Base-by-base conservation (phyloP, 306 rosid species). In the Mimosa bimucronata region DNA sequence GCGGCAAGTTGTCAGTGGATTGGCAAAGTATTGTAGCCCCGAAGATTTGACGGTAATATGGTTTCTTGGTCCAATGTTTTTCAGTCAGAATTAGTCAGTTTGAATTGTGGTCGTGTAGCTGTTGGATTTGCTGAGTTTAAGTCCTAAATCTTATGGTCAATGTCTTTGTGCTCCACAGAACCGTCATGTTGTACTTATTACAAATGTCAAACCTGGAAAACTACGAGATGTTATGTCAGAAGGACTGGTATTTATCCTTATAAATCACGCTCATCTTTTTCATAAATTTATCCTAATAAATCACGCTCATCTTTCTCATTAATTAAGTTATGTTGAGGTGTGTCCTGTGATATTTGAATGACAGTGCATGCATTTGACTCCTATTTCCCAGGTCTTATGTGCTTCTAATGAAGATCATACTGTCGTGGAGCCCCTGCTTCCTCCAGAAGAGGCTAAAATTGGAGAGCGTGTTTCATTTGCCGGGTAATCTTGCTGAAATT, bases 131-230 rank as follows among this genome's bases (percentile, higher is more conserved):
- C 60, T 45, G 26, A 13, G 10, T 68, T 25, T 40, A 34, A 67
- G 71, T 12, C 31, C 68, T 34, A 38, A 66, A 58, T 61, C 68
- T 65, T 72, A 52, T 76, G 71, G 2, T 81, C 40, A 8, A 50
- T 78, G 58, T 61, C 80, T 79, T 74, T 78, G 77, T 30, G 45
- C 73, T 44, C 13, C 26, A 77, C 92, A 95, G 99, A 93, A 90
- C 30, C 99, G 92, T 64, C 92, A 37, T 0, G 91, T 95, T 79
- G 98, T 83, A 64, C 94, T 95, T 83, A 86, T 95, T 71, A 93
- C 97, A 80, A 95, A 95, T 81, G 99, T 95, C 76, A 95, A 93
- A 81, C 98, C 98, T 83, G 98, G 99, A 85, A 95, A 91, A 83
- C 91, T 95, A 64, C 92, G 99, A 42, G 99, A 95, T 76, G 94